These are phyloP conservation scores for Oryza nivara DNA, from an alignment of 176 grass and related monocot species.

Conservation along the genomic window DNA sequence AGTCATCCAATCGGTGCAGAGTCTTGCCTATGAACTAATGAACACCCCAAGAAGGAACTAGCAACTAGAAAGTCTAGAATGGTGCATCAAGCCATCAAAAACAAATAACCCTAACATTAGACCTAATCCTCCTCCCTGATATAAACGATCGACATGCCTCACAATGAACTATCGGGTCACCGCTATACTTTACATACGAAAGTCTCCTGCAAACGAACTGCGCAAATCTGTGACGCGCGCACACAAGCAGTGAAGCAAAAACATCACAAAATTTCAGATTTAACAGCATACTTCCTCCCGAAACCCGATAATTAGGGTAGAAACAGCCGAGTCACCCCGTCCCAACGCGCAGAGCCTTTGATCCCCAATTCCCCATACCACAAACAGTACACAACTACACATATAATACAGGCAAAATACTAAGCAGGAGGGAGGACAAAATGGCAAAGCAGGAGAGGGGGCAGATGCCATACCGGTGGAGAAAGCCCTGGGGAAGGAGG, in stretches of 20 bases:
- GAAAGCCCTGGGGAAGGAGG: constrained; percentile 78
- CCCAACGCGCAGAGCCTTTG: neutral
- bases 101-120: neutral
- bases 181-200: too few species aligned
- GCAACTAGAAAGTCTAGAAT: too few species aligned
- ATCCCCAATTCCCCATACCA: neutral
- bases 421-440: neutral
- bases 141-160: neutral
- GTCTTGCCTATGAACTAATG: too few species aligned
- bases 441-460: neutral
- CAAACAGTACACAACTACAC: neutral
- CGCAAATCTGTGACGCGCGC: neutral
- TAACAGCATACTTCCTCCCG: neutral
- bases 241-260: neutral
- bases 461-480: constrained; percentile 59
- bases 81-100: neutral
- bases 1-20: too few species aligned
- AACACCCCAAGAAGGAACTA: too few species aligned
- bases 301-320: neutral
- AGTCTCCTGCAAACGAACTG: too few species aligned
- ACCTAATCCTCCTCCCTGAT: neutral
- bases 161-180: neutral
- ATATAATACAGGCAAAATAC: neutral
- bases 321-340: neutral
- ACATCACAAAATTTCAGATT: neutral